Base-by-base conservation (phyloP, 768 basidiomycete genomes). In the Agaricus sinodeliciosus region DNA sequence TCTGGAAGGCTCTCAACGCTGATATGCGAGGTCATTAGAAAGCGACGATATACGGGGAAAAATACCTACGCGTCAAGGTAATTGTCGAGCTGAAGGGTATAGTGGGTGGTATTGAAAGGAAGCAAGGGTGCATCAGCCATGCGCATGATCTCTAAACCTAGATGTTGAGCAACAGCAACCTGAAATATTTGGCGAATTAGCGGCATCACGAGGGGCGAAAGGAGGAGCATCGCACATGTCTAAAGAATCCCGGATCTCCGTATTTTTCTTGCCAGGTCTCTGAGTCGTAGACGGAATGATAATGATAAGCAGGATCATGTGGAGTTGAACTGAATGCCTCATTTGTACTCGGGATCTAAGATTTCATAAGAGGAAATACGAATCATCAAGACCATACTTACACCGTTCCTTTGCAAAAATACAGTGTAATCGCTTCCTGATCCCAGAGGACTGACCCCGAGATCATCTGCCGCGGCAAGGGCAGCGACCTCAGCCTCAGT, bases 371-470 rank as follows among this genome's bases (percentile, higher is more conserved):
- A 36, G 55, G 36, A 42, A 7, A 44, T 26, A 46, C n/a, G 18
- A 42, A 22, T 16, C 12, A n/a, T 12, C 12, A 37, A 54, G 16
- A 13, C 22, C 5, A 26, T 18, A 49, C 69, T 39, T 60, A 74
- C 74, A 34, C 74, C 76, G 36, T 74, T 63, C 39, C 84, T 74
- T 65, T 96, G 89, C 62, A 96, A 68, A 71, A 94, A 95, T 7
- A 92, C 86, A 0, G 94, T 95, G 58, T 79, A 96, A 66, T 96
- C 94, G 53, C 88, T 90, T 16, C 90, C 90, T 47, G 83, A 86
- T 12, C 90, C 90, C 26, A 92, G 68, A 13, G 87, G 77, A 0
- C 51, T 56, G 27, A 92, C 67, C 8, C 76, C 79, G 9, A 63
- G 53, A 27, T 48, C 48, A 46, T 66, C 65, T 26, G 55, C 60